Percentiles rank a stretch among this genome's conserved stretches.
Evolutionary conservation across 148 eudicot species (phyloP).

Genomic region (Camellia japonica): DNA sequence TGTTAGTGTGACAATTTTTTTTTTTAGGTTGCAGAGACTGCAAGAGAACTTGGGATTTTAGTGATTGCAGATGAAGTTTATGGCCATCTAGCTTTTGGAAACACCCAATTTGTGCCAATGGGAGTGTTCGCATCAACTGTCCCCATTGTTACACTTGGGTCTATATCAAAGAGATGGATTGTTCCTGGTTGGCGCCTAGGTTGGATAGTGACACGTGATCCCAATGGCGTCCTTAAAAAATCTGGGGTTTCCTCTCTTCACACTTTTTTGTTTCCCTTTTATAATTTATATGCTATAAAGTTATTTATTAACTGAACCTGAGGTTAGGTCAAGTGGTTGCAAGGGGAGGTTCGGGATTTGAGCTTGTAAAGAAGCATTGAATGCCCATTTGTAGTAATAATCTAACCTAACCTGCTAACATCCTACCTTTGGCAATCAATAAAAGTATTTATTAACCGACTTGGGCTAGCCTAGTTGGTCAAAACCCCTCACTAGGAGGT

Average conservation of each 20-base stretch:
- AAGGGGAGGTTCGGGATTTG: too few relatives aligned
- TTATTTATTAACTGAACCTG: too few relatives aligned
- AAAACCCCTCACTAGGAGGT: too few relatives aligned
- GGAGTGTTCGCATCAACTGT: conserved; percentile 48
- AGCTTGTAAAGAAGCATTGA: too few relatives aligned
- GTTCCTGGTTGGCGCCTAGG: conserved; percentile 90
- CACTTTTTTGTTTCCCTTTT: too few relatives aligned
- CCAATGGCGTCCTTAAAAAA: conserved; percentile 46
- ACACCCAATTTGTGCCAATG: conserved; percentile 69
- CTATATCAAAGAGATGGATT: conserved; percentile 79
- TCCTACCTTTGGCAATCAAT: too few relatives aligned
- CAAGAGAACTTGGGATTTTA: conserved; percentile 60
- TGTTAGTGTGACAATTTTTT: not conserved
- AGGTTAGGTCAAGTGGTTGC: too few relatives aligned
- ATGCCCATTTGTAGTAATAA: too few relatives aligned
- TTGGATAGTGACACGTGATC: conserved; percentile 63
- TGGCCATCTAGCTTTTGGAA: conserved; percentile 53
- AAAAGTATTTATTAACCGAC: too few relatives aligned
- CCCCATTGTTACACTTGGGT: conserved; percentile 67
- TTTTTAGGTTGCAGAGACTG: conserved; percentile 61
- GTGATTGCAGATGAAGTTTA: conserved; percentile 83
- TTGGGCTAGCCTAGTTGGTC: too few relatives aligned
- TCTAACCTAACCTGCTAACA: too few relatives aligned
- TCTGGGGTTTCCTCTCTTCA: conserved; percentile 40
- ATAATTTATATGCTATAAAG: too few relatives aligned